A percentile compares a stretch with the other conserved stretches of the same genome.
These are phyloP conservation scores for Fomitopsis betulina DNA, from an alignment of 1,284 basidiomycete species.

Conservation along the genomic window DNA sequence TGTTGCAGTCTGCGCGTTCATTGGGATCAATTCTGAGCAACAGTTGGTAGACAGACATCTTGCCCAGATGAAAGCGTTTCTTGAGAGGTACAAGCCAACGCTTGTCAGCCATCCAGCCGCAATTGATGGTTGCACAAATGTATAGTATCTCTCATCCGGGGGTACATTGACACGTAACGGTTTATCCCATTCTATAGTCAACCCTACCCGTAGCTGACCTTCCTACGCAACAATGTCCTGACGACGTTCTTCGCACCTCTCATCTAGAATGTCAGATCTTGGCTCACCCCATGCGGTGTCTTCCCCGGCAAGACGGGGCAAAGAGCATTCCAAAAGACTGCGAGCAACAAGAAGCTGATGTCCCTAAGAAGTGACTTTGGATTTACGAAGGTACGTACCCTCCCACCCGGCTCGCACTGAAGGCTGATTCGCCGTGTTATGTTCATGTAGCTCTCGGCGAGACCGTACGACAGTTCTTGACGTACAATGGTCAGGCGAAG, in stretches of 20 bases:
- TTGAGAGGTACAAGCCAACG: slow-evolving; percentile 84
- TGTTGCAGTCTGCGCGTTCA: neutral
- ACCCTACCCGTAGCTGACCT: slow-evolving; percentile 53
- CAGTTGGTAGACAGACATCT: neutral
- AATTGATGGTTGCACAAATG: slow-evolving; percentile 50
- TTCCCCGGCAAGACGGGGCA: slow-evolving; percentile 86
- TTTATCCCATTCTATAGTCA: neutral
- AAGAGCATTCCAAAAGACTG: slow-evolving; percentile 90
- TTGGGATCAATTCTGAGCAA: neutral
- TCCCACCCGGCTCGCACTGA: neutral
- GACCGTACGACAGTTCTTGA: slow-evolving; percentile 24
- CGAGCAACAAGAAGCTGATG: slow-evolving; percentile 83
- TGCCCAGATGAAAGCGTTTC: slow-evolving; percentile 70
- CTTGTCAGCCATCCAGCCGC: slow-evolving; percentile 91
- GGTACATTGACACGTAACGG: slow-evolving; percentile 91
- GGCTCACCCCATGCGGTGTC: slow-evolving; percentile 85
- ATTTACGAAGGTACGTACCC: slow-evolving; percentile 70
- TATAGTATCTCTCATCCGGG: neutral
- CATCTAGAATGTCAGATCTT: slow-evolving; percentile 80
- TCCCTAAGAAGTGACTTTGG: slow-evolving; percentile 67
- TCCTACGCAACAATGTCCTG: slow-evolving; percentile 84
- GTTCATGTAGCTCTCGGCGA: slow-evolving; percentile 19
- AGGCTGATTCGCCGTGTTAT: neutral
- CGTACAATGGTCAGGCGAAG: slow-evolving; percentile 23
- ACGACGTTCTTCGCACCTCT: slow-evolving; percentile 78